Evolutionary conservation across 164 flowering plant species (phyloP).

Genomic region (Magnolia sinica): DNA sequence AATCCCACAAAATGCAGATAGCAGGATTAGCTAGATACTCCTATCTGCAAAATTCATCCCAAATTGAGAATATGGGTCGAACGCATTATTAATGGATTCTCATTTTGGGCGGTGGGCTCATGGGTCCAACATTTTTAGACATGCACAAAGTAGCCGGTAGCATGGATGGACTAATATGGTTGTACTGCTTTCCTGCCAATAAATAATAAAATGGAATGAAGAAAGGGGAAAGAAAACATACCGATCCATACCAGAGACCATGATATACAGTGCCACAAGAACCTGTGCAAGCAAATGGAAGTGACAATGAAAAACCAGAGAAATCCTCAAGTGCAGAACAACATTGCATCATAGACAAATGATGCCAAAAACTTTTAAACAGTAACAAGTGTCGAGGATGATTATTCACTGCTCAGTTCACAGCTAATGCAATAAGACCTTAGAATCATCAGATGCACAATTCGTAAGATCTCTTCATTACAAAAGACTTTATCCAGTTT

Average conservation of each 20-base stretch:
- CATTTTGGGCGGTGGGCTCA: background rate
- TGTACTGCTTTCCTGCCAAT: too few relatives aligned
- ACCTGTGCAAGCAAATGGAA: constrained; percentile 46
- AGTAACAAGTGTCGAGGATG: background rate
- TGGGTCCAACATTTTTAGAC: background rate
- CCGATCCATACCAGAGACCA: constrained; percentile 98
- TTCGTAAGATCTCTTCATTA: background rate
- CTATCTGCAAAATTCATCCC: too few relatives aligned
- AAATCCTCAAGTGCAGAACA: background rate
- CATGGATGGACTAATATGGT: too few relatives aligned
- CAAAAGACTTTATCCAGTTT: too few relatives aligned
- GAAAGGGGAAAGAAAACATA: constrained; percentile 45
- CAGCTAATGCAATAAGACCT: background rate
- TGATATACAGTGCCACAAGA: constrained; percentile 99
- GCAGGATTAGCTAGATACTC: too few relatives aligned
- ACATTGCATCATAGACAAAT: background rate
- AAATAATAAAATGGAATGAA: background rate
- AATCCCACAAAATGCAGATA: too few relatives aligned
- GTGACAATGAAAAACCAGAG: background rate
- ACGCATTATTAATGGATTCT: background rate
- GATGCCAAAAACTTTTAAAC: background rate
- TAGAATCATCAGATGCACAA: background rate
- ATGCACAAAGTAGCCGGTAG: background rate
- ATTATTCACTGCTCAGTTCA: background rate
- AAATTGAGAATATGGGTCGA: too few relatives aligned